phyloP scores from a whole-genome alignment of 2,329 filamentous ascomycete species.

The Fusarium cicatricum region DNA sequence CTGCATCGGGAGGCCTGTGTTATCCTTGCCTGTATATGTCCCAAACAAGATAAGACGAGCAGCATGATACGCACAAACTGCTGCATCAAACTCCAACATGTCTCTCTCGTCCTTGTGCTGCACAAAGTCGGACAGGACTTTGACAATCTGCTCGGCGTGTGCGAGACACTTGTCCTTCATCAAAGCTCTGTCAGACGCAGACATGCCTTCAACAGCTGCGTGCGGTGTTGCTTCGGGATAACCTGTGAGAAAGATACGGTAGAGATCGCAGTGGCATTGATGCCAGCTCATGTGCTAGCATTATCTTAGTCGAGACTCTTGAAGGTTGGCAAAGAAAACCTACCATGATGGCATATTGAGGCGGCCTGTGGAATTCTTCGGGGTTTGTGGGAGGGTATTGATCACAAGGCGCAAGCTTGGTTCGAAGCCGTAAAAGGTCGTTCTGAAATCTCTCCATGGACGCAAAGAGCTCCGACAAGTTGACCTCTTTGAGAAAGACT shows the following conservation, averaged over 20 bases:
- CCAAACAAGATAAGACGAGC: constrained; percentile 50
- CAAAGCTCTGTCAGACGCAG: constrained; percentile 28
- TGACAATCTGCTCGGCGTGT: constrained; percentile 51
- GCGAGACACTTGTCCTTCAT: constrained; percentile 47
- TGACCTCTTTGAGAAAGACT: constrained; percentile 39
- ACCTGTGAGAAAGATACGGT: constrained; percentile 52
- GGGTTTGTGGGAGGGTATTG: constrained; percentile 32
- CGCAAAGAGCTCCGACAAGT: constrained; percentile 33
- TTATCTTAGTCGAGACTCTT: not conserved
- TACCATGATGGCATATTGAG: constrained; percentile 37
- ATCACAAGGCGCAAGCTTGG: constrained; percentile 31
- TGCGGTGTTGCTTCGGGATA: constrained; percentile 52
- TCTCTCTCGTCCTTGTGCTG: constrained; percentile 40
- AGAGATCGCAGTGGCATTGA: constrained; percentile 55
- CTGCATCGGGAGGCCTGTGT: constrained; percentile 39
- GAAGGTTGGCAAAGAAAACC: not conserved
- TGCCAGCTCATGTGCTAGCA: constrained; percentile 47
- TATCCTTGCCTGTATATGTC: constrained; percentile 36
- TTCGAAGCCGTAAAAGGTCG: constrained; percentile 35
- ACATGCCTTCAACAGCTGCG: constrained; percentile 43
- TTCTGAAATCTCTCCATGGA: constrained; percentile 41
- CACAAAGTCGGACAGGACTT: constrained; percentile 47
- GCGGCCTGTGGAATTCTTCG: constrained; percentile 27
- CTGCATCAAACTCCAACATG: constrained; percentile 51
- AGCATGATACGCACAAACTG: constrained; percentile 54